Evolutionary conservation across 768 basidiomycete genomes (phyloP).

Genomic region (Hebeloma cylindrosporum): DNA sequence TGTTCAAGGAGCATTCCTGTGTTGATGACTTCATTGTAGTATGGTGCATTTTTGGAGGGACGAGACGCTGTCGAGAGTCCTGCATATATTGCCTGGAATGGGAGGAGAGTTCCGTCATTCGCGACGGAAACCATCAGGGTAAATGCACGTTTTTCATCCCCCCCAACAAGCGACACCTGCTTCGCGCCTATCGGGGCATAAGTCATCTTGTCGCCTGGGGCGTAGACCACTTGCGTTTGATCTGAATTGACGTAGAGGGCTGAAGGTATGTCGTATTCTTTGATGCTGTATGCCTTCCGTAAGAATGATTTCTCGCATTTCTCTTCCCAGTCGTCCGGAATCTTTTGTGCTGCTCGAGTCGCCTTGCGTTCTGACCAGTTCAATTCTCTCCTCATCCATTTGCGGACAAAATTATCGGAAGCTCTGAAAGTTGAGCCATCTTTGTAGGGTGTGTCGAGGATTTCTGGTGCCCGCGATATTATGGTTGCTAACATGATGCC

Average conservation of each 20-base stretch:
- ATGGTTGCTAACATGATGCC: too few species aligned
- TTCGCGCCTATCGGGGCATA: conserved; percentile 27
- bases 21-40: conserved; percentile 24
- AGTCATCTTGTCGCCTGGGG: conserved; percentile 28
- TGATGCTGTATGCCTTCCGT: conserved; percentile 26
- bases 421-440: too few species aligned
- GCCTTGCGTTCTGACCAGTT: conserved; percentile 25
- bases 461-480: too few species aligned
- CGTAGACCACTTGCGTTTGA: conserved; percentile 34
- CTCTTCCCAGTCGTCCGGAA: conserved; percentile 31
- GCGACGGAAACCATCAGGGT: conserved; percentile 33
- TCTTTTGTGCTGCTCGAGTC: conserved; percentile 37
- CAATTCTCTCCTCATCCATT: neutral
- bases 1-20: conserved; percentile 21
- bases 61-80: conserved; percentile 24
- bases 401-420: conserved; percentile 22
- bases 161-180: conserved; percentile 33
- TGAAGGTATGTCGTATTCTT: conserved; percentile 30
- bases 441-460: too few species aligned
- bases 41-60: conserved; percentile 18
- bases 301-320: conserved; percentile 26
- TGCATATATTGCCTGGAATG: conserved; percentile 34
- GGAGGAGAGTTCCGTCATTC: conserved; percentile 25
- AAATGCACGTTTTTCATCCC: conserved; percentile 40
- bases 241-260: conserved; percentile 34